Conservation (phyloP, 2,329 filamentous ascomycete species). For the Neocucurbitaria cava region DNA sequence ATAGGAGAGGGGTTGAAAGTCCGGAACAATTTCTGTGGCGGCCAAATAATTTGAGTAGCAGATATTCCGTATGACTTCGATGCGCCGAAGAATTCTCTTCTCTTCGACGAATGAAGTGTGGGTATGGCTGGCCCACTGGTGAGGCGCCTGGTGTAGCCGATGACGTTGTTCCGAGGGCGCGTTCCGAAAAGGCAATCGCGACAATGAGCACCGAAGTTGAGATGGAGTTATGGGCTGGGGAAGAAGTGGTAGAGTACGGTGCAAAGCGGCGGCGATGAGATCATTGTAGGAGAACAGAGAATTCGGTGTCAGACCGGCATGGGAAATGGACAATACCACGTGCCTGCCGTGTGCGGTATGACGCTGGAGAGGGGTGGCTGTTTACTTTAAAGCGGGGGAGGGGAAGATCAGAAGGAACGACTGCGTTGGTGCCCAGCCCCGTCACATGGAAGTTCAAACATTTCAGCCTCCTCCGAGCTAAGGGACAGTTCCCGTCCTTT, state of each 20-base stretch:
- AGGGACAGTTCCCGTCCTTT: conserved; percentile 23
- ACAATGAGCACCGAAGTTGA: conserved; percentile 24
- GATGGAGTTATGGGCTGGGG: conserved; percentile 19
- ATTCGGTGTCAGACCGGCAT: conserved; percentile 33
- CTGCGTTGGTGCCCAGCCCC: conserved; percentile 19
- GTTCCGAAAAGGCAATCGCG: conserved; percentile 21
- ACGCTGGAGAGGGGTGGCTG: conserved; percentile 32
- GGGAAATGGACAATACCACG: conserved; percentile 24
- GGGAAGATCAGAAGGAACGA: conserved; percentile 17
- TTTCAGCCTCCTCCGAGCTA: conserved; percentile 31
- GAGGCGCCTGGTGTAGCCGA: conserved; percentile 10
- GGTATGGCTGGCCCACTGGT: conserved; percentile 5
- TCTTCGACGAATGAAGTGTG: conserved; percentile 6
- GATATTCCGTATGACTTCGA: conserved; percentile 1
- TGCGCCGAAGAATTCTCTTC: conserved; percentile 1
- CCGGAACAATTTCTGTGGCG: conserved; percentile 11
- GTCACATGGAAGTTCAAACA: conserved; percentile 33
- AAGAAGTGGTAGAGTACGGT: conserved; percentile 18
- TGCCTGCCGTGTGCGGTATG: conserved; percentile 27
- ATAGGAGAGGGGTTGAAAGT: not conserved
- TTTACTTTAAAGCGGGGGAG: conserved; percentile 34
- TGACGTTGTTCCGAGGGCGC: conserved; percentile 25
- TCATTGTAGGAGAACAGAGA: conserved; percentile 21
- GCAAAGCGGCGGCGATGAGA: conserved; percentile 19
- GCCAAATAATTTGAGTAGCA: conserved; percentile 2